Base-by-base conservation (phyloP, 1,139 yeast genomes). In the Scheffersomyces illinoinensis region DNA sequence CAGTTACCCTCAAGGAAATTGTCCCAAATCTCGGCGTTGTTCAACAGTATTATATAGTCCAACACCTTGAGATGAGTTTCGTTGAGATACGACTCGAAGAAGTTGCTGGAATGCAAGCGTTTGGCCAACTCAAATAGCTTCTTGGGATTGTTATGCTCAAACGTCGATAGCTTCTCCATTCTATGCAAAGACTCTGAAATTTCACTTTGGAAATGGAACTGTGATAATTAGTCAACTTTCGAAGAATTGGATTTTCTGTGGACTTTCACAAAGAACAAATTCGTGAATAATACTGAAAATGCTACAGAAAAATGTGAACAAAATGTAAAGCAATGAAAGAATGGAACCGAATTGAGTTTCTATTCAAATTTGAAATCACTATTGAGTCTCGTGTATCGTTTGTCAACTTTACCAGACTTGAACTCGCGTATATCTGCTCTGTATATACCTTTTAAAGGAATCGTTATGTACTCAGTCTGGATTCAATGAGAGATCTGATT, bases 11-110 rank as follows among this genome's bases (percentile, higher is more conserved):
- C 84, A 56, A 87, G 73, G 61, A 87, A 82, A 47, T 82, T 78
- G 53, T 72, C 69, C 91, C 90, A 87, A 17, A 86, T 64, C 43
- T 72, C 75, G 24, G 68, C 63, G 61, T 76, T 71, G 59, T 71
- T 63, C 59, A 69, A 66, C 54, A 68, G 62, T 57, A 77, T 60
- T 51, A 89, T 73, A 59, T 78, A 73, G 54, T 79, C 77, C 50
- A 89, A 71, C 3, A 89, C 80, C 60, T 84, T 79, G 64, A 78
- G 79, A 69, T 89, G 93, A 61, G 82, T 85, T n/a, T 86, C 85
- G 52, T 87, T 86, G 58, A 89, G 74, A 66, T 86, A 87, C 47
- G 84, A 76, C 62, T 84, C 85, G 70, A 89, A 88, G 59, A 82
- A 81, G 33, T 83, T 81, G 51, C 77, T 72, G 50, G 71, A 65